These are phyloP conservation scores for Aspergillus terreus DNA, from an alignment of 2,329 filamentous ascomycete species.

Conservation along the genomic window DNA sequence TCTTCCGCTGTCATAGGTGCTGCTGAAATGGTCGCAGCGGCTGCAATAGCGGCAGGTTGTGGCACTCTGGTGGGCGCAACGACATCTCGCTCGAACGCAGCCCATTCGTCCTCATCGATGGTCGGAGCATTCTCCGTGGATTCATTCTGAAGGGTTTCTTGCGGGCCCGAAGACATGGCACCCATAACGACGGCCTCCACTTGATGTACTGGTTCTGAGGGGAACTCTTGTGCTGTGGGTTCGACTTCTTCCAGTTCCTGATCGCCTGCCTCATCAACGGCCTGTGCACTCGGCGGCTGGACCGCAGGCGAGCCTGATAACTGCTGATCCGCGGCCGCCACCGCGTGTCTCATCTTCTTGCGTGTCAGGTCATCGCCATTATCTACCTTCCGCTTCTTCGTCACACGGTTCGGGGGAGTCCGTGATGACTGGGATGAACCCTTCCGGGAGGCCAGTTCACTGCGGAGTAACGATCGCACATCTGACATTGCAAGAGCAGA, in stretches of 20 bases:
- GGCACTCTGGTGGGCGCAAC: conserved; percentile 44
- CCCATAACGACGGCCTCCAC: conserved; percentile 9
- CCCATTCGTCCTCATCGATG: conserved; percentile 77
- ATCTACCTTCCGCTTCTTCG: conserved; percentile 55
- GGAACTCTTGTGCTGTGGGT: conserved; percentile 19
- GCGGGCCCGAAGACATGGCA: conserved; percentile 3
- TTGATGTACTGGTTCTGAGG: conserved; percentile 12
- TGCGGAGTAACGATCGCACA: conserved; percentile 73
- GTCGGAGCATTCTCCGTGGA: conserved; percentile 8
- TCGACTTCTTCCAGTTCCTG: conserved; percentile 25
- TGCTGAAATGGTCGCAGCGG: conserved; percentile 62
- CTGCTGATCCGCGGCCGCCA: conserved; percentile 29
- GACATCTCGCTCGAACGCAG: conserved; percentile 81
- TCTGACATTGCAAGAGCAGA: conserved; percentile 60
- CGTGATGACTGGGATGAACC: conserved; percentile 57
- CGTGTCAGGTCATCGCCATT: conserved; percentile 36
- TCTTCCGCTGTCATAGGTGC: conserved; percentile 65
- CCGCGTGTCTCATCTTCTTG: conserved; percentile 42
- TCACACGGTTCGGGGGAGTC: conserved; percentile 30
- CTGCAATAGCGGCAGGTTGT: conserved; percentile 29
- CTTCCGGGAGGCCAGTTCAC: conserved; percentile 69
- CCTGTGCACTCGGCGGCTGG: conserved; percentile 20
- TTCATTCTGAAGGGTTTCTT: conserved; percentile 8
- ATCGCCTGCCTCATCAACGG: conserved; percentile 23
- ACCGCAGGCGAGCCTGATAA: conserved; percentile 27